Percentiles rank a stretch among this genome's conserved stretches.
Conservation (phyloP, 2,329 filamentous ascomycete species). For the Arthroderma sp. region DNA sequence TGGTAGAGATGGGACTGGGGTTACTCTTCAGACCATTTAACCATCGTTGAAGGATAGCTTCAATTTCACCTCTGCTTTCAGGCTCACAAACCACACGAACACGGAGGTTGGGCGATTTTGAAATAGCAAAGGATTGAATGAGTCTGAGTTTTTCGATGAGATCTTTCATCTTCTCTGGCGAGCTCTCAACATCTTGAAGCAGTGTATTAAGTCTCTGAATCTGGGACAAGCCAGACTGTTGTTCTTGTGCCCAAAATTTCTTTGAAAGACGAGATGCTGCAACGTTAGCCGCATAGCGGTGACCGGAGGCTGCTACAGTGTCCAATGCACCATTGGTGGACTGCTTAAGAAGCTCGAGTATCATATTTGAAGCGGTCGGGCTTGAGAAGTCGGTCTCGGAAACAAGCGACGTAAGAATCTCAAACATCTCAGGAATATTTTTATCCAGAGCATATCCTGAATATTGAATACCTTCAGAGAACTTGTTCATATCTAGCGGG, state of each 20-base stretch:
- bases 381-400: constrained; percentile 83
- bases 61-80: constrained; percentile 58
- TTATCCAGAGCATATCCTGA: constrained; percentile 78
- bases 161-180: constrained; percentile 56
- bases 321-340: constrained; percentile 84
- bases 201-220: constrained; percentile 71
- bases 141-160: constrained; percentile 71
- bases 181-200: constrained; percentile 51
- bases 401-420: constrained; percentile 66
- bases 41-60: constrained; percentile 58
- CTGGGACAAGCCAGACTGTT: constrained; percentile 81
- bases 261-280: constrained; percentile 68
- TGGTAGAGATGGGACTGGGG: constrained; percentile 22
- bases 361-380: constrained; percentile 64
- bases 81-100: constrained; percentile 74
- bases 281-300: constrained; percentile 71
- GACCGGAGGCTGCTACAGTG: constrained; percentile 78
- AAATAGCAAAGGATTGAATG: constrained; percentile 68
- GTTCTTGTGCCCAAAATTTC: constrained; percentile 61
- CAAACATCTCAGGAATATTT: constrained; percentile 83
- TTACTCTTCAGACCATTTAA: constrained; percentile 41
- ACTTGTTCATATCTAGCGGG: constrained; percentile 55
- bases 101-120: constrained; percentile 54
- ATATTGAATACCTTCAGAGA: constrained; percentile 70
- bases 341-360: constrained; percentile 74